Evolutionary conservation across 2,329 filamentous ascomycete species (phyloP), one percentile per base, ranked within the genome.

Genomic region (Didymella segeticola): DNA sequence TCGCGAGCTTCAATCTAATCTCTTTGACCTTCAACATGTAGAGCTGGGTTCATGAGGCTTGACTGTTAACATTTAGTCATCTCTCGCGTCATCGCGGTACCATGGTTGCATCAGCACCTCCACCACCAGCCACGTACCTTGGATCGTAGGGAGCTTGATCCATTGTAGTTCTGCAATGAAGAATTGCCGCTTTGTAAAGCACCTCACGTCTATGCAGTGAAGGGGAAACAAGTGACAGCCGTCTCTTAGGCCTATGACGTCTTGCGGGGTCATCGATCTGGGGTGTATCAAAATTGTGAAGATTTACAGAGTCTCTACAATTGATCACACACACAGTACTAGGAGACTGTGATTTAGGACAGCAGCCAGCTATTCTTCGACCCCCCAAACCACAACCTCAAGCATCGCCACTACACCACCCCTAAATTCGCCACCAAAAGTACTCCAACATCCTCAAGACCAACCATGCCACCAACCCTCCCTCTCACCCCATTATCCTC

Each of bases 401-500:
- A 31, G n/a, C 30, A 5, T n/a, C 3, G 5, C 30, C n/a, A 14
- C 30, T 1, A 31, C n/a, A n/a, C n/a, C n/a, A n/a, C n/a, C n/a
- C n/a, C n/a, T 31, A 14, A 6, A 33, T 11, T 38, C 33, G 33
- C 15, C 41, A 39, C 43, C 31, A 19, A 17, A 7, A n/a, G 25
- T n/a, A 14, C 34, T 3, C 15, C 17, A n/a, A 14, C 31, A 29
- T 22, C 48, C 38, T 14, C 33, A 20, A 1, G 31, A 29, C 23
- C 9, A 3, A n/a, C 5, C 27, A 41, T 41, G 37, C 57, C 63
- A 61, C 47, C 61, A 4, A 52, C 59, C 11, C 53, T 72, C 39
- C 45, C 37, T 30, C 63, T 81, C 63, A 77, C 75, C 8, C 74
- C 82, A 12, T 73, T 85, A 14, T 72, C 77, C 26, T 74, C 81